phyloP scores from a whole-genome alignment of 768 basidiomycete genomes.

The Hericium coralloides region DNA sequence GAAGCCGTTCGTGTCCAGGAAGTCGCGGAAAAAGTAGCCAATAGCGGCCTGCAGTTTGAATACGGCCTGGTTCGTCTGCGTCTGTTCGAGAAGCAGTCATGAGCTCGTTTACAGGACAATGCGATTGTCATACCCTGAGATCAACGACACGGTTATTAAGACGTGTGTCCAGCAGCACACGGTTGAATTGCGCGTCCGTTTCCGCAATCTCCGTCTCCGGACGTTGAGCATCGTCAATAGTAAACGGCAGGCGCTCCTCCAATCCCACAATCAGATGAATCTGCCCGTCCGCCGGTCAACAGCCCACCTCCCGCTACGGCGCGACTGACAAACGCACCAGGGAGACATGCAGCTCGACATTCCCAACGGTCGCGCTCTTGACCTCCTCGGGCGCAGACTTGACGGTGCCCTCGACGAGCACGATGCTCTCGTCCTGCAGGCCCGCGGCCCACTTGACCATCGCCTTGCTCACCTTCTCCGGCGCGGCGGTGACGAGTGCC shows the following conservation, averaged over 20 bases:
- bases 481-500: conserved; percentile 64
- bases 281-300: conserved; percentile 29
- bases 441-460: conserved; percentile 91
- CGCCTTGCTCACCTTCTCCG: conserved; percentile 83
- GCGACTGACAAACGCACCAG: conserved; percentile 40
- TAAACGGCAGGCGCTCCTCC: conserved; percentile 78
- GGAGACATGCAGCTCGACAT: conserved; percentile 78
- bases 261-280: conserved; percentile 75
- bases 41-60: conserved; percentile 90
- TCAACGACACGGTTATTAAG: conserved; percentile 92
- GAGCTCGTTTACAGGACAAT: background rate
- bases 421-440: conserved; percentile 80
- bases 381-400: conserved; percentile 75
- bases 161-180: conserved; percentile 86
- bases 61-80: conserved; percentile 90
- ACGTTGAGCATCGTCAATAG: conserved; percentile 85
- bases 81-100: conserved; percentile 35
- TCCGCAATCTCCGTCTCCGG: conserved; percentile 64
- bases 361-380: conserved; percentile 82
- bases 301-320: background rate
- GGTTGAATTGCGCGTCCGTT: conserved; percentile 56
- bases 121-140: conserved; percentile 54
- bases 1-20: conserved; percentile 66
- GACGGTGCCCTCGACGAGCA: conserved; percentile 80
- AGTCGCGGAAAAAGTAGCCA: conserved; percentile 79